Conservation (phyloP, 2,329 filamentous ascomycete species). For the Ceratocystiopsis minuta region DNA sequence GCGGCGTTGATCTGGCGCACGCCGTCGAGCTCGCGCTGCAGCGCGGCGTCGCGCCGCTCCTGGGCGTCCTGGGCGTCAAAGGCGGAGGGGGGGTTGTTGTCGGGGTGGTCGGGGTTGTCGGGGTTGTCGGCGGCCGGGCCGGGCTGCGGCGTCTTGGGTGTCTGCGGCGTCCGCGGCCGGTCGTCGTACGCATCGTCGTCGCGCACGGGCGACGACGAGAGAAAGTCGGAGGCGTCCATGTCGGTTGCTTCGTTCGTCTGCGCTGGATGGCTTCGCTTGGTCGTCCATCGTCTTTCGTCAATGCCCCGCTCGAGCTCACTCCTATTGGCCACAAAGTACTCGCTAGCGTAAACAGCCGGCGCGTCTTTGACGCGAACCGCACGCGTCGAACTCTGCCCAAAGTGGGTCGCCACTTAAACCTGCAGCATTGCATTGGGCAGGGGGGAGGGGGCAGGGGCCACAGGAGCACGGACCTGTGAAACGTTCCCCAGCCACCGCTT, state of each 20-base stretch:
- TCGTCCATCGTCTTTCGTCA: too few relatives aligned
- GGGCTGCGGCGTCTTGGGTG: conserved; percentile 3
- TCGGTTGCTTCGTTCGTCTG: neutral
- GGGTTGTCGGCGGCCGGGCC: conserved; percentile 21
- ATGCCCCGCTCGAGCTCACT: too few relatives aligned
- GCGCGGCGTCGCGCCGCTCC: conserved; percentile 51
- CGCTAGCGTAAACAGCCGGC: neutral
- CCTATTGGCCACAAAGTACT: too few relatives aligned
- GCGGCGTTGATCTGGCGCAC: conserved; percentile 76
- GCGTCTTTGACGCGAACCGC: conserved; percentile 3
- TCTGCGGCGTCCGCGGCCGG: neutral
- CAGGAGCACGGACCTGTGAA: too few relatives aligned
- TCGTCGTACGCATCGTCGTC: conserved; percentile 1
- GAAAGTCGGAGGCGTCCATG: conserved; percentile 11
- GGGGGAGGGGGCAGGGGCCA: too few relatives aligned
- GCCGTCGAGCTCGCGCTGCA: conserved; percentile 65
- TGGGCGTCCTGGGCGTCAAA: conserved; percentile 38
- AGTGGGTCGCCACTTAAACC: conserved; percentile 5
- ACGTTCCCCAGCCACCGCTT: too few relatives aligned
- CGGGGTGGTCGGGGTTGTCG: conserved; percentile 29
- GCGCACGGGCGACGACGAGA: conserved; percentile 11
- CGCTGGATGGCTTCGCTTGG: too few relatives aligned
- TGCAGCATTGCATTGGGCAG: neutral
- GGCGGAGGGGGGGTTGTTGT: conserved; percentile 5
- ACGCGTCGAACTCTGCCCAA: conserved; percentile 4